phyloP scores from a whole-genome alignment of 1,139 yeast genomes.

The Candida sanyaensis region DNA sequence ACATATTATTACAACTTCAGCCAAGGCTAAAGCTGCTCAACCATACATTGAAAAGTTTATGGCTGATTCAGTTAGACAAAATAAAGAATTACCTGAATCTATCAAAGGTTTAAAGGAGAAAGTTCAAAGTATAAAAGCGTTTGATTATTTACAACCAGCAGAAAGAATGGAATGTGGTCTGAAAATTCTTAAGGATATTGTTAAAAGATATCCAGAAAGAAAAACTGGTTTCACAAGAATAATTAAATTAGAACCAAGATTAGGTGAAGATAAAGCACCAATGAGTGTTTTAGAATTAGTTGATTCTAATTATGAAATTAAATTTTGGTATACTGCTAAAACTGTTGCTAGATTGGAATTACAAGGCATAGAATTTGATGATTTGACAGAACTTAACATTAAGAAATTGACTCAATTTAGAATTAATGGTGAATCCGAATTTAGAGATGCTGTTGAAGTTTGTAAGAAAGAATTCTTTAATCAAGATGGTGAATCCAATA shows the following conservation, averaged over 20 bases:
- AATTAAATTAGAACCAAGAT: constrained; percentile 78
- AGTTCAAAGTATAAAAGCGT: constrained; percentile 23
- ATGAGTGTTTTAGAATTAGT: constrained; percentile 88
- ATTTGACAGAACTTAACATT: constrained; percentile 59
- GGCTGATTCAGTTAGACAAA: constrained; percentile 28
- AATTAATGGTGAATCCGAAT: constrained; percentile 51
- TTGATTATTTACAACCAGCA: constrained; percentile 42
- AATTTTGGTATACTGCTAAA: constrained; percentile 76
- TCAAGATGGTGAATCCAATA: constrained; percentile 27
- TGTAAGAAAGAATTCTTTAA: constrained; percentile 61
- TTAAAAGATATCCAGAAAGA: constrained; percentile 62
- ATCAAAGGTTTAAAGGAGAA: constrained; percentile 22
- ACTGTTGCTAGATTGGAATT: constrained; percentile 76
- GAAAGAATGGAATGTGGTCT: constrained; percentile 44
- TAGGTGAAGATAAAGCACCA: constrained; percentile 86
- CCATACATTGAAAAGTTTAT: constrained; percentile 44
- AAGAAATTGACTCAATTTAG: constrained; percentile 50
- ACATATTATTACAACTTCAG: constrained; percentile 44
- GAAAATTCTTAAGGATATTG: constrained; percentile 66
- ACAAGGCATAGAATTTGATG: constrained; percentile 64
- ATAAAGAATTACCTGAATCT: constrained; percentile 14
- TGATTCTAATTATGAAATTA: constrained; percentile 71
- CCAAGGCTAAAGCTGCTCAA: constrained; percentile 51
- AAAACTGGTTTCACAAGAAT: constrained; percentile 86
- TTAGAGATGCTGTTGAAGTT: constrained; percentile 63